Percentiles rank a stretch among this genome's conserved stretches.
These are phyloP conservation scores for Solanum hybrid DNA, from an alignment of 305 asterid genomes.

Conservation along the genomic window DNA sequence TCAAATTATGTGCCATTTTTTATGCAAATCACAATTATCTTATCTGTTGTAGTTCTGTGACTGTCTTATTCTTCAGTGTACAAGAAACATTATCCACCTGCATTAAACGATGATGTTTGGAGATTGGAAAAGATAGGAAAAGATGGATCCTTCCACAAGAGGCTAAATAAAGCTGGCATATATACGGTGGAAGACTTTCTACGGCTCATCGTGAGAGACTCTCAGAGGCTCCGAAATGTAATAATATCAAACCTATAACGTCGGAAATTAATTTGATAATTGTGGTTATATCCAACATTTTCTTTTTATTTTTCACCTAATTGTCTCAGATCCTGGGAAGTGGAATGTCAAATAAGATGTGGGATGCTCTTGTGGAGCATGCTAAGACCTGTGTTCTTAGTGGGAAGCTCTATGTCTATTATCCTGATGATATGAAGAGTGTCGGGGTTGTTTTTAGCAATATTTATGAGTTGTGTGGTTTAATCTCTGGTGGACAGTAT, in stretches of 20 bases:
- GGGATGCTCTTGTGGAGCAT: conserved; percentile 53
- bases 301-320: not conserved
- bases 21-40: not conserved
- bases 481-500: conserved; percentile 44
- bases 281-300: not conserved
- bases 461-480: conserved; percentile 51
- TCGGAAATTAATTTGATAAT: not conserved
- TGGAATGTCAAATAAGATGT: conserved; percentile 56
- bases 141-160: conserved; percentile 56
- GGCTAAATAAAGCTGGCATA: conserved; percentile 32
- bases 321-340: conserved; percentile 42
- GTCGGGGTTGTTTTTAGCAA: conserved; percentile 37
- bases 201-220: conserved; percentile 32
- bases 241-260: conserved; percentile 2
- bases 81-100: conserved; percentile 66
- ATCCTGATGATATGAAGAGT: conserved; percentile 33
- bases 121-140: conserved; percentile 60
- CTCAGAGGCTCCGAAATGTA: conserved; percentile 39
- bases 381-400: conserved; percentile 46
- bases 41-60: not conserved
- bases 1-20: not conserved
- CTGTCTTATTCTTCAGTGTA: conserved; percentile 30
- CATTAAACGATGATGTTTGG: conserved; percentile 54
- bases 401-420: conserved; percentile 41
- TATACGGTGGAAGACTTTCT: conserved; percentile 47